Percentiles rank a stretch among this genome's conserved stretches.
Conservation (phyloP, 257 asterid genomes). For the Paraleonurus japonicus region DNA sequence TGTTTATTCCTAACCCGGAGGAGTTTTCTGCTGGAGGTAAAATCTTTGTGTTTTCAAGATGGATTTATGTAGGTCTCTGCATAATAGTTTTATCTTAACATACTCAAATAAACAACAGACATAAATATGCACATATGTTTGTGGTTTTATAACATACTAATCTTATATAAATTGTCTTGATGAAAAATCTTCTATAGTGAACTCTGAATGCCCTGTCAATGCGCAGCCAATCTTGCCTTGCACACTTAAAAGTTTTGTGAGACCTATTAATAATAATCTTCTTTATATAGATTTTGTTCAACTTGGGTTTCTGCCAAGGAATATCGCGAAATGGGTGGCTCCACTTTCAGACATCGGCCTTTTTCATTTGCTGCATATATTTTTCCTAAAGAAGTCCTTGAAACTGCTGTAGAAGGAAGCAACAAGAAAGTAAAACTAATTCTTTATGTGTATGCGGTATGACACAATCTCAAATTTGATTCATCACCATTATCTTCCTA, state of each 20-base stretch:
- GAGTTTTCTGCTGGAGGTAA: conserved; percentile 55
- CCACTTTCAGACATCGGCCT: conserved; percentile 71
- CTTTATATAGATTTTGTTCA: conserved; percentile 59
- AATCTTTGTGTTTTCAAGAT: conserved; percentile 2
- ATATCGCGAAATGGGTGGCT: conserved; percentile 81
- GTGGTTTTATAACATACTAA: background rate
- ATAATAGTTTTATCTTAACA: background rate
- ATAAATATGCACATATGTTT: background rate
- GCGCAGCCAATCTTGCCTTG: conserved; percentile 1
- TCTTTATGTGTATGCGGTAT: conserved; percentile 68
- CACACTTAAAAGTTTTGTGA: conserved; percentile 1
- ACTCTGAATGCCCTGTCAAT: background rate
- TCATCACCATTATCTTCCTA: background rate
- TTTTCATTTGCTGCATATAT: conserved; percentile 79
- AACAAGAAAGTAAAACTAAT: conserved; percentile 56
- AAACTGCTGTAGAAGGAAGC: conserved; percentile 82
- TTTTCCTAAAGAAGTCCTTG: conserved; percentile 71
- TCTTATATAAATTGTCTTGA: background rate
- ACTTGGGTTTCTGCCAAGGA: conserved; percentile 82
- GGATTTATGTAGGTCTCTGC: background rate
- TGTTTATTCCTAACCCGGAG: conserved; percentile 70
- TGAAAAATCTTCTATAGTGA: background rate
- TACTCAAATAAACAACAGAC: background rate
- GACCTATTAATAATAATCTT: conserved; percentile 12
- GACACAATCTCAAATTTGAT: conserved; percentile 22